phyloP scores from a whole-genome alignment of 108 stramenopile species.

The Cyclotella atomus region DNA sequence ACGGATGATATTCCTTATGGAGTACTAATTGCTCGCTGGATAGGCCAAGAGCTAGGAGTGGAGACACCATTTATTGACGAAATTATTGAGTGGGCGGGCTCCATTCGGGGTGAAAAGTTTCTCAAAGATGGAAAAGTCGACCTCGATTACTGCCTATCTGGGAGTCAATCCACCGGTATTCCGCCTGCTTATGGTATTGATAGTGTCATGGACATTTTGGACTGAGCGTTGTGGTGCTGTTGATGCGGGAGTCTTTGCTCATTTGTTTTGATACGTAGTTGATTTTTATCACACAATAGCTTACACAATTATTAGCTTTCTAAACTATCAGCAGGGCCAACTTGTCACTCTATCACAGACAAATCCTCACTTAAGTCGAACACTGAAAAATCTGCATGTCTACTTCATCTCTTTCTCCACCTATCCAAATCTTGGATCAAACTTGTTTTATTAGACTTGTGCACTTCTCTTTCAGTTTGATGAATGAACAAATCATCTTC shows the following conservation, averaged over 20 bases:
- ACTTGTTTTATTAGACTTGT: background rate
- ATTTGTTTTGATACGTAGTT: too few relatives aligned
- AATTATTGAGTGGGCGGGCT: conserved; percentile 53
- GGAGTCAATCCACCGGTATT: conserved; percentile 31
- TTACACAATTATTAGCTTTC: too few relatives aligned
- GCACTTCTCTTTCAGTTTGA: background rate
- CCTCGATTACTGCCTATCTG: conserved; percentile 33
- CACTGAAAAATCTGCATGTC: too few relatives aligned
- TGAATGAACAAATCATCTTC: background rate
- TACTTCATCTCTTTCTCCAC: background rate
- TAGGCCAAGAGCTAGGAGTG: conserved; percentile 48
- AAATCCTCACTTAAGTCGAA: too few relatives aligned
- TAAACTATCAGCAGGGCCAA: too few relatives aligned
- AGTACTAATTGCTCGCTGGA: conserved; percentile 51
- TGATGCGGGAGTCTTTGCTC: too few relatives aligned
- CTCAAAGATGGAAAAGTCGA: conserved; percentile 50
- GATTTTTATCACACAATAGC: too few relatives aligned
- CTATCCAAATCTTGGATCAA: background rate
- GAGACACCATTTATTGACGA: conserved; percentile 57
- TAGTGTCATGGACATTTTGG: conserved; percentile 37
- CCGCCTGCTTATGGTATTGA: conserved; percentile 50
- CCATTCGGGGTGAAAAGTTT: conserved; percentile 42
- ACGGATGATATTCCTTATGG: conserved; percentile 64
- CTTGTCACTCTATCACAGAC: too few relatives aligned
- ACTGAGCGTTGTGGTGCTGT: too few relatives aligned